Conservation (phyloP, 306 rosid genomes). For the Hylodesmum podocarpum region DNA sequence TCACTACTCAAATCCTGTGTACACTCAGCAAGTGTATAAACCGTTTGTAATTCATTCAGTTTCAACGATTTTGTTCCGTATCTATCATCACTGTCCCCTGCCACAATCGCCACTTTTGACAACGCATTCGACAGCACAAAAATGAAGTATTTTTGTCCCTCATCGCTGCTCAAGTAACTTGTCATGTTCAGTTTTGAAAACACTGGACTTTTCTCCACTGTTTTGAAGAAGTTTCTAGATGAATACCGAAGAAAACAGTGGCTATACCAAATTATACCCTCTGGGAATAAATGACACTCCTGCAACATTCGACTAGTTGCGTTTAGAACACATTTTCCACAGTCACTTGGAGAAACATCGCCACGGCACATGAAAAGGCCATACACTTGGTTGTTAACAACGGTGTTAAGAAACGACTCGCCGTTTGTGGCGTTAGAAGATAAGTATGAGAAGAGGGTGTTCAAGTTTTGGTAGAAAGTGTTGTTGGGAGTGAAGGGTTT, state of each 20-base stretch:
- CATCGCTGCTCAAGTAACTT: background rate
- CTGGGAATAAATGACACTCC: background rate
- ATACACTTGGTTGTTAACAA: background rate
- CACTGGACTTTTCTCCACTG: background rate
- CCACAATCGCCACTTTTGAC: background rate
- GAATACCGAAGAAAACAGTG: conserved; percentile 33
- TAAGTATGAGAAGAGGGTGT: conserved; percentile 8
- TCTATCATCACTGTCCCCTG: background rate
- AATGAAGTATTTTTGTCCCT: background rate
- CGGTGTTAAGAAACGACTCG: background rate
- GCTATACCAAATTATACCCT: conserved; percentile 26
- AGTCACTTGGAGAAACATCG: background rate
- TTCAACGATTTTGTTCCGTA: background rate
- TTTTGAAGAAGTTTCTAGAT: background rate
- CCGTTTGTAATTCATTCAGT: conserved; percentile 2
- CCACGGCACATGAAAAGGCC: conserved; percentile 38
- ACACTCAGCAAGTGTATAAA: conserved; percentile 25
- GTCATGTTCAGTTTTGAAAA: background rate
- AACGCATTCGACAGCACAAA: background rate
- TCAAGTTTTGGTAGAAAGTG: background rate
- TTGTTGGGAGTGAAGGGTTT: background rate
- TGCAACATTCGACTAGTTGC: background rate
- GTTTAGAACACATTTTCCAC: conserved; percentile 1
- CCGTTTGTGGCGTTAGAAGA: conserved; percentile 29
- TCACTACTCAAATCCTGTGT: conserved; percentile 13